A percentile compares a stretch with the other conserved stretches of the same genome.
These are phyloP conservation scores for Boletellus sp. DNA, from an alignment of 1,284 basidiomycete species.

Conservation along the genomic window DNA sequence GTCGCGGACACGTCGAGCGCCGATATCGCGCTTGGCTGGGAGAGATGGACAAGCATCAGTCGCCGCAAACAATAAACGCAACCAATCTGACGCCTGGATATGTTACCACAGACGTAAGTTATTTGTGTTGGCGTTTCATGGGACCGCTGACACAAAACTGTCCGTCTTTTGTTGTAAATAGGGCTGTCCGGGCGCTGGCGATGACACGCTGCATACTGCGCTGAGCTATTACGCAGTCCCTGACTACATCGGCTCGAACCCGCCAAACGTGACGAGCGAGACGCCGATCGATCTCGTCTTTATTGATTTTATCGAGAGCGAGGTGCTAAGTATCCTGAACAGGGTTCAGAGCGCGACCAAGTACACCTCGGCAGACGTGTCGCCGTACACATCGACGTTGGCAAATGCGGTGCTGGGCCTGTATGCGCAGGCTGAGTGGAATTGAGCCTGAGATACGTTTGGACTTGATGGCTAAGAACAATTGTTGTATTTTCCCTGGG, in stretches of 20 bases:
- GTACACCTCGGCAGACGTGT: constrained; percentile 51
- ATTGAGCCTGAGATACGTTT: constrained; percentile 17
- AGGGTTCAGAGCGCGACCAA: constrained; percentile 45
- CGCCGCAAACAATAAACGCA: constrained; percentile 21
- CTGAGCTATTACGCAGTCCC: constrained; percentile 54
- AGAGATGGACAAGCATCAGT: constrained; percentile 45
- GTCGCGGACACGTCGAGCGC: constrained; percentile 48
- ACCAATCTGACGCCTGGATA: constrained; percentile 63
- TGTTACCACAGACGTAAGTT: constrained; percentile 66
- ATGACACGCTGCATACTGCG: constrained; percentile 60
- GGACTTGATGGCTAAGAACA: no score
- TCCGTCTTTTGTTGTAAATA: constrained; percentile 20
- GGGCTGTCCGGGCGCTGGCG: constrained; percentile 69
- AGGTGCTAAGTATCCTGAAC: constrained; percentile 57
- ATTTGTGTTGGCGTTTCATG: no score
- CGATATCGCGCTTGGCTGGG: constrained; percentile 53
- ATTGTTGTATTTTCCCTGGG: no score
- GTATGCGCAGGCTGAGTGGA: constrained; percentile 62
- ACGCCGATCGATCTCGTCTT: constrained; percentile 67
- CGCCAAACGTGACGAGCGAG: constrained; percentile 48
- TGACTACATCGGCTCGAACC: constrained; percentile 55
- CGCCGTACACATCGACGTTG: constrained; percentile 49
- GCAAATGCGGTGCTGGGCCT: constrained; percentile 52
- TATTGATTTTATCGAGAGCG: constrained; percentile 57
- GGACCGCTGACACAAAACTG: not conserved